Evolutionary conservation across 73 alveolate species (phyloP).

Genomic region (Paramecium sonneborni): DNA sequence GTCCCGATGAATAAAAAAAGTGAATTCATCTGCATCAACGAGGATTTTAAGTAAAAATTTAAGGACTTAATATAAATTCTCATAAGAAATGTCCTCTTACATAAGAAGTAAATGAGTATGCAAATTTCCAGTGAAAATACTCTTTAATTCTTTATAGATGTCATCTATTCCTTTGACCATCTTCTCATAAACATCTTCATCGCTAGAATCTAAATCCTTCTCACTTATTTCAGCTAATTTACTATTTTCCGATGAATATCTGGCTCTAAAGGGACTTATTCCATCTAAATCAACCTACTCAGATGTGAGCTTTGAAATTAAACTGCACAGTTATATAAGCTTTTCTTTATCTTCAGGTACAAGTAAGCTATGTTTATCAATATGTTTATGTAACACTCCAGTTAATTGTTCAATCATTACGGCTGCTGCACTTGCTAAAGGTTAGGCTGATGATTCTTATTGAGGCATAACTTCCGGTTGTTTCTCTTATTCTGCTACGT

Average conservation of each 20-base stretch:
- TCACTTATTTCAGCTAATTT: conserved; percentile 51
- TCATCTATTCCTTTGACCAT: background rate
- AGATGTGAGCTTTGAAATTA: background rate
- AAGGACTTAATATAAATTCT: conserved; percentile 26
- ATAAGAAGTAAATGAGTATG: conserved; percentile 43
- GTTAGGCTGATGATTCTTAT: background rate
- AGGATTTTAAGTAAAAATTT: conserved; percentile 22
- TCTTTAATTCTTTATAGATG: conserved; percentile 16
- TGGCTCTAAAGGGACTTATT: conserved; percentile 23
- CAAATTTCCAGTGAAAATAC: conserved; percentile 49
- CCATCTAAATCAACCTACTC: conserved; percentile 36
- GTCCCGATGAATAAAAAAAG: conserved; percentile 34
- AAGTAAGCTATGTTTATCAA: conserved; percentile 1
- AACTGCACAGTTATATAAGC: background rate
- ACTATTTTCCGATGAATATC: conserved; percentile 43
- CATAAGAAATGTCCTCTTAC: conserved; percentile 54
- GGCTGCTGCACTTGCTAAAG: conserved; percentile 22
- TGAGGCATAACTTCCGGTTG: background rate
- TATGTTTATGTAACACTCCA: conserved; percentile 32
- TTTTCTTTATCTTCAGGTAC: conserved; percentile 20
- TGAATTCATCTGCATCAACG: conserved; percentile 58
- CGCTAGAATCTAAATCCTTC: conserved; percentile 42
- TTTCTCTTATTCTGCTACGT: background rate
- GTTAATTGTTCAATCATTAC: conserved; percentile 27
- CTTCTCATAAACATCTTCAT: conserved; percentile 45